Conservation (phyloP, 1,139 yeast genomes). For the Magnusiomyces magnusii region DNA sequence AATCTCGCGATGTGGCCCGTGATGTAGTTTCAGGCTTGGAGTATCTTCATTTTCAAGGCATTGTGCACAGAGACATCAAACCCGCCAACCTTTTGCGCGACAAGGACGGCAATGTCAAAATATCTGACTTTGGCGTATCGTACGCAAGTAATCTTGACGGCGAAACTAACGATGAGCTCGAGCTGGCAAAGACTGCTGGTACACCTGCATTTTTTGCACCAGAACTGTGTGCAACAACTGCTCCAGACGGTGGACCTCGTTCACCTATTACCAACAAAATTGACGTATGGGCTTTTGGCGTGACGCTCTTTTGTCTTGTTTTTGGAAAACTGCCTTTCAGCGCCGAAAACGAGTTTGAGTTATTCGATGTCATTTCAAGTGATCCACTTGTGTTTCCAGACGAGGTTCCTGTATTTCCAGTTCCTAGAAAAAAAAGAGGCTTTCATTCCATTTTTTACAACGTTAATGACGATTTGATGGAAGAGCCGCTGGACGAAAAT, state of each 20-base stretch:
- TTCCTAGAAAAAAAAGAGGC: conserved; percentile 14
- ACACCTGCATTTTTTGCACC: conserved; percentile 86
- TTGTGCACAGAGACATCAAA: conserved; percentile 93
- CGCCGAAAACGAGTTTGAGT: conserved; percentile 80
- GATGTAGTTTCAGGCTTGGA: conserved; percentile 88
- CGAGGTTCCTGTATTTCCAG: conserved; percentile 22
- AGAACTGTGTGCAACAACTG: conserved; percentile 53
- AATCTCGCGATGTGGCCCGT: conserved; percentile 63
- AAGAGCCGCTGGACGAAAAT: conserved; percentile 3
- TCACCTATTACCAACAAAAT: conserved; percentile 63
- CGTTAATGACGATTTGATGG: background rate
- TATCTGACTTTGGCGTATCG: conserved; percentile 95
- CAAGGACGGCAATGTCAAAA: conserved; percentile 70
- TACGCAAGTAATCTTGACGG: conserved; percentile 54
- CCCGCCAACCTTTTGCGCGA: conserved; percentile 87
- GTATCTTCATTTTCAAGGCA: conserved; percentile 87
- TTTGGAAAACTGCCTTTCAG: conserved; percentile 88
- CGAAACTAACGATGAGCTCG: conserved; percentile 57
- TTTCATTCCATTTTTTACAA: conserved; percentile 18
- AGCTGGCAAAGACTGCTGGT: conserved; percentile 83
- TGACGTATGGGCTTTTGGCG: conserved; percentile 97
- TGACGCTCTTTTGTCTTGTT: conserved; percentile 78
- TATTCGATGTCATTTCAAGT: conserved; percentile 75
- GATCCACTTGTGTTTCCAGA: conserved; percentile 57
- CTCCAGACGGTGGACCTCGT: conserved; percentile 29